Base-by-base conservation (phyloP, 31 red algal genomes). In the Endocladia muricata region DNA sequence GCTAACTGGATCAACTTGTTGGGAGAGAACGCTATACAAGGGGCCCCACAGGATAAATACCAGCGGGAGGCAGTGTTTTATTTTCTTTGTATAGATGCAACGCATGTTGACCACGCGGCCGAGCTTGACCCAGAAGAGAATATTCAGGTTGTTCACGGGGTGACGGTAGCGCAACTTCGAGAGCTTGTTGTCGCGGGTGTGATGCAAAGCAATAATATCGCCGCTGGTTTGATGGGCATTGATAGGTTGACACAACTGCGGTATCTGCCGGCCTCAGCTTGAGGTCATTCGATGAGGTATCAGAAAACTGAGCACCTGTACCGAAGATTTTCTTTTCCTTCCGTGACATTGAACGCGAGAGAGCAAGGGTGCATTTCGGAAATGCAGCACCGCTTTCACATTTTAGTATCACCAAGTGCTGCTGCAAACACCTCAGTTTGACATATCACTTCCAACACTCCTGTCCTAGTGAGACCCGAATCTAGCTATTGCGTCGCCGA, bases 21-120 rank as follows among this genome's bases (percentile, higher is more conserved):
- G 35, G 66, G 55, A 38, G 89, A 79, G 3, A 55, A 71, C 21
- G 78, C 61, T 8, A n/a, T n/a, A n/a, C 41, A 54, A 21, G 74
- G 81, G 22, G 75, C 72, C 2, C 87, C 82, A 22, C 89, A 92
- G 66, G 89, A 92, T 44, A 92, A 92, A 57, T 84, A 92, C 73
- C 89, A 92, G 60, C 47, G 89, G 8, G 89, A 92, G 37, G 38
- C 35, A 26, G 82, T 92, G 28, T 55, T 55, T 23, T 81, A 76
- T 61, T 92, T 70, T 36, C 64, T 92, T 37, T 92, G 89, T 21
- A 52, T 61, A 25, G 62, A 44, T 55, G 81, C 81, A 1, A 36
- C 61, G 44, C 37, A 76, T 15, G 79, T 86, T 35, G 51, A 74
- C 22, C 41, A 76, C 13, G 89, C 66, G 11, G 68, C 64, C 5